Percentiles rank a stretch among this genome's conserved stretches.
These are phyloP conservation scores for Articulospora tetracladia DNA, from an alignment of 495 filamentous ascomycete species.

Conservation along the genomic window DNA sequence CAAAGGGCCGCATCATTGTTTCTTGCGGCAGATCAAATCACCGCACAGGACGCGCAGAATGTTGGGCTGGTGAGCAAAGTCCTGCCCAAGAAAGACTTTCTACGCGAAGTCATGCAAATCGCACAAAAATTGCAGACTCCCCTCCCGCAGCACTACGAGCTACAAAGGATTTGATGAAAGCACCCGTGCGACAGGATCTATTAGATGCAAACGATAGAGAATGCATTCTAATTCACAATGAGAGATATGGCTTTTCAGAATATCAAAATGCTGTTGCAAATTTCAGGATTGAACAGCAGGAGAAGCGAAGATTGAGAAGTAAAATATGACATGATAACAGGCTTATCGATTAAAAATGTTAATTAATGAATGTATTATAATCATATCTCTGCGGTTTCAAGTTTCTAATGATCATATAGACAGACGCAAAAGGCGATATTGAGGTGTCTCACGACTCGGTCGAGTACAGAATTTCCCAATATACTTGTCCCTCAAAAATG, in stretches of 20 bases:
- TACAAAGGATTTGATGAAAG: constrained; percentile 5
- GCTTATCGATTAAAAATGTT: too few relatives aligned
- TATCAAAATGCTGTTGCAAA: neutral
- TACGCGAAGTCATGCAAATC: neutral
- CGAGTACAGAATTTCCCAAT: too few relatives aligned
- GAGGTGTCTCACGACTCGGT: too few relatives aligned
- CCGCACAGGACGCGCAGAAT: neutral
- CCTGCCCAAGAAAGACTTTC: constrained; percentile 2
- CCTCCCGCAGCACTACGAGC: neutral
- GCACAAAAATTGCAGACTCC: neutral
- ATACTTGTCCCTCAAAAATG: too few relatives aligned
- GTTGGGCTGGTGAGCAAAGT: constrained; percentile 4
- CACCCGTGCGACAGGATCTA: neutral
- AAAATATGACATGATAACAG: too few relatives aligned
- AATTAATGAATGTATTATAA: too few relatives aligned
- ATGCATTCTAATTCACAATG: neutral
- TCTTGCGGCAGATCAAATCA: neutral
- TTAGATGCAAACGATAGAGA: constrained; percentile 8
- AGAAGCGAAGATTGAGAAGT: neutral
- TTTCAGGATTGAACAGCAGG: neutral
- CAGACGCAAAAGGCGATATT: too few relatives aligned
- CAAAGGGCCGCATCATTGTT: constrained; percentile 1
- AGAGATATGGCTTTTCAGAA: constrained; percentile 4
- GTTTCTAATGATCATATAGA: too few relatives aligned
- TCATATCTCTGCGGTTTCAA: too few relatives aligned